Conservation (phyloP, 1,139 yeast species). For the Yamadazyma aaseri region DNA sequence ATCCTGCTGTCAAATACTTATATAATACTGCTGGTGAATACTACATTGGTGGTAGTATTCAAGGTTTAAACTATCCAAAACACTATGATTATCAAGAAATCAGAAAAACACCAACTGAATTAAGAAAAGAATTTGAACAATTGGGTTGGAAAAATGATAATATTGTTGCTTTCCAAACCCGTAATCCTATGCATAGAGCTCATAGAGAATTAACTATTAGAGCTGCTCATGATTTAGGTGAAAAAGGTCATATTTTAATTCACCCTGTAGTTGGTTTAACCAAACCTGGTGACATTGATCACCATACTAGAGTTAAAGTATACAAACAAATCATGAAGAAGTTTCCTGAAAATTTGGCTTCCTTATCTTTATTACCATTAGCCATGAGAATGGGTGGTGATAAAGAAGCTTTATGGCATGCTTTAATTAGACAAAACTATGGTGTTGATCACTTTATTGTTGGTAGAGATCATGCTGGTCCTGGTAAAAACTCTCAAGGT, state of each 20-base stretch:
- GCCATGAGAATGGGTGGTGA: conserved; percentile 99
- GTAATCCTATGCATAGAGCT: conserved; percentile 99
- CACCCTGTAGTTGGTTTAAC: conserved; percentile 98
- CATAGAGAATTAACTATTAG: conserved; percentile 94
- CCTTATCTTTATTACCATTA: conserved; percentile 81
- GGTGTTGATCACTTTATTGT: conserved; percentile 97
- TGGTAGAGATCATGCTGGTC: conserved; percentile 98
- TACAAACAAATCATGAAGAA: conserved; percentile 89
- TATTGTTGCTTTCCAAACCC: conserved; percentile 95
- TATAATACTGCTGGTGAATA: conserved; percentile 73
- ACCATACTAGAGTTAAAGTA: conserved; percentile 94
- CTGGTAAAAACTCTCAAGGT: conserved; percentile 91
- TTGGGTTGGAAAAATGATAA: conserved; percentile 74
- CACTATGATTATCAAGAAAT: conserved; percentile 89
- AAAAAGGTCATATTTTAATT: conserved; percentile 66
- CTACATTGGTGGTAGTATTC: conserved; percentile 84
- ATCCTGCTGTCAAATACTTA: conserved; percentile 84
- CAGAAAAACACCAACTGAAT: conserved; percentile 88
- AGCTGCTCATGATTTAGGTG: conserved; percentile 66
- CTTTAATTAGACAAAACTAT: conserved; percentile 91
- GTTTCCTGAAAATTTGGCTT: conserved; percentile 92
- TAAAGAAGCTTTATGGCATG: conserved; percentile 98
- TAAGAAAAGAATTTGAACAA: conserved; percentile 76
- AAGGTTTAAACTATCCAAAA: conserved; percentile 79
- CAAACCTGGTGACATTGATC: conserved; percentile 97